These are phyloP conservation scores for Phyllosticta citribraziliensis DNA, from an alignment of 2,329 filamentous ascomycete genomes.

Conservation along the genomic window DNA sequence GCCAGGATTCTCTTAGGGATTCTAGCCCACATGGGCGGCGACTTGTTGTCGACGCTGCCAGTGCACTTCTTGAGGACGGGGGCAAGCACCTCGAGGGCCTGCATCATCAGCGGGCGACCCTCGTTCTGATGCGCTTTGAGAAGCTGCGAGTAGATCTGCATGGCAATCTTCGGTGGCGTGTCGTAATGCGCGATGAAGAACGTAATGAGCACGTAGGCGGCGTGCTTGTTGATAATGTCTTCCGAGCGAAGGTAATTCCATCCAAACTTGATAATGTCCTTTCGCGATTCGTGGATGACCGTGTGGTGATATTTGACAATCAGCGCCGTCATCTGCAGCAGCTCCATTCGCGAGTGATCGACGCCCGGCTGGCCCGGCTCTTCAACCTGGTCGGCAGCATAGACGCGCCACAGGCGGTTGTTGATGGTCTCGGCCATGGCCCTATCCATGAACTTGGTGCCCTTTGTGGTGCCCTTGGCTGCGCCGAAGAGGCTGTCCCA, in stretches of 20 bases:
- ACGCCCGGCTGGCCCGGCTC: slow-evolving; percentile 78
- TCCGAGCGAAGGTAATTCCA: slow-evolving; percentile 99
- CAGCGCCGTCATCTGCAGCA: slow-evolving; percentile 88
- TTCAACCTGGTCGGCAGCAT: slow-evolving; percentile 55
- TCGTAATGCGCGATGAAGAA: slow-evolving; percentile 98
- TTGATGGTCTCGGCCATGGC: slow-evolving; percentile 83
- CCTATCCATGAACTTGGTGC: slow-evolving; percentile 71
- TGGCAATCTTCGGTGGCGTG: slow-evolving; percentile 89
- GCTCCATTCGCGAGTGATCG: slow-evolving; percentile 91
- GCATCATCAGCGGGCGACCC: slow-evolving; percentile 81
- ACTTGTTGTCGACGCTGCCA: slow-evolving; percentile 57
- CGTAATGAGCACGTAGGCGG: slow-evolving; percentile 89
- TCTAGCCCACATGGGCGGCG: slow-evolving; percentile 75
- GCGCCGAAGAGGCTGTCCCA: slow-evolving; percentile 53
- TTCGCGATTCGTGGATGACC: slow-evolving; percentile 80
- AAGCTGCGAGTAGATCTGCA: slow-evolving; percentile 87
- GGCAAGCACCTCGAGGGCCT: slow-evolving; percentile 90
- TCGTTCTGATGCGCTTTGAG: slow-evolving; percentile 92
- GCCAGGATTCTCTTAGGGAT: slow-evolving; percentile 83
- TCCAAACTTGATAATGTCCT: slow-evolving; percentile 97
- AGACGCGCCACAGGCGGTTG: slow-evolving; percentile 74
- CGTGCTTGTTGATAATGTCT: slow-evolving; percentile 98
- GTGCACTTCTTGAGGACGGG: slow-evolving; percentile 84
- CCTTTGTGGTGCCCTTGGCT: slow-evolving; percentile 48
- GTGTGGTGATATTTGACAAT: slow-evolving; percentile 89